These are phyloP conservation scores for Omphalotus olearius DNA, from an alignment of 1,284 basidiomycete species.

Conservation along the genomic window DNA sequence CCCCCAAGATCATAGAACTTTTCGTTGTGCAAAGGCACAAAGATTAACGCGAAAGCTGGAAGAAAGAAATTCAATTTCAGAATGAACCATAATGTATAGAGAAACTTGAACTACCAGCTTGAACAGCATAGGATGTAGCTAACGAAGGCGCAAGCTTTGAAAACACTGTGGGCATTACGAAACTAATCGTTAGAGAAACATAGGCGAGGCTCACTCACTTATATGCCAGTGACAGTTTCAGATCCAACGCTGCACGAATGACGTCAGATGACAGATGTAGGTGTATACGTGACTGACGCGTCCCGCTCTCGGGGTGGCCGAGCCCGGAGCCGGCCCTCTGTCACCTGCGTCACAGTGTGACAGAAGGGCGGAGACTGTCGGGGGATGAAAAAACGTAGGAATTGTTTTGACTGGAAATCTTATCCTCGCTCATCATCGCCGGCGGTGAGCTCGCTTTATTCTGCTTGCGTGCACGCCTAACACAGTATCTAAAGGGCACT, in stretches of 20 bases:
- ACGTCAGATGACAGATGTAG: too few relatives aligned
- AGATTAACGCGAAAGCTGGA: slow-evolving; percentile 46
- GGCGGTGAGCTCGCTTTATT: slow-evolving; percentile 6
- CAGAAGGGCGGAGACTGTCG: not conserved
- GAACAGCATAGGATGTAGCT: slow-evolving; percentile 33
- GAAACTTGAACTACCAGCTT: slow-evolving; percentile 25
- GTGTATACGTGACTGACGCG: too few relatives aligned
- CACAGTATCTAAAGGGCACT: not conserved
- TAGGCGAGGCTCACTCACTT: not conserved
- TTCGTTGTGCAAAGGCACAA: slow-evolving; percentile 55
- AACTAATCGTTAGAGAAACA: not conserved
- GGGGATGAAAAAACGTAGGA: not conserved
- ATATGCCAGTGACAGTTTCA: not conserved
- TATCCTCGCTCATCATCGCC: slow-evolving; percentile 9
- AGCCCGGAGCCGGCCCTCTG: too few relatives aligned
- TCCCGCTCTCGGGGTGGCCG: too few relatives aligned
- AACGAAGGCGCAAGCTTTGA: slow-evolving; percentile 34
- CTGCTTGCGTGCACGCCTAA: not conserved
- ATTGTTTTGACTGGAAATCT: not conserved
- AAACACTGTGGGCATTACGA: slow-evolving; percentile 29
- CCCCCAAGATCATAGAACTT: slow-evolving; percentile 59
- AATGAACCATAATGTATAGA: not conserved
- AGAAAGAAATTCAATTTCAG: not conserved
- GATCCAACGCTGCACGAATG: too few relatives aligned
- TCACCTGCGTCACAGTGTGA: too few relatives aligned